These are phyloP conservation scores for Botrytis medusae DNA, from an alignment of 2,329 filamentous ascomycete genomes.

Conservation along the genomic window DNA sequence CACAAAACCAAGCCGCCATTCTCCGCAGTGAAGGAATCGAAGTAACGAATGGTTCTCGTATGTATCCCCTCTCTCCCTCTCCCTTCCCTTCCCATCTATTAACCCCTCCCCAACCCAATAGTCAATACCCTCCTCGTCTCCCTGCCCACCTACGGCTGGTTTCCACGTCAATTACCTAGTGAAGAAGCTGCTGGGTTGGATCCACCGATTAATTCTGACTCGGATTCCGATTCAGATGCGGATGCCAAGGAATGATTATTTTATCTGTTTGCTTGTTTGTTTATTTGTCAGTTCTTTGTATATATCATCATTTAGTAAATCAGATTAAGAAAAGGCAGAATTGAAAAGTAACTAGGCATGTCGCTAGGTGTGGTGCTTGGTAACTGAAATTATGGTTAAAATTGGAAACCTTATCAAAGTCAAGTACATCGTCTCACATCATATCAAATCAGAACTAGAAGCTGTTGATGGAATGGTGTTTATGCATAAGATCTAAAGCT, in stretches of 20 bases:
- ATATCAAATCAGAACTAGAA: not conserved
- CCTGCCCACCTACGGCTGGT: constrained; percentile 43
- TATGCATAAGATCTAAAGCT: constrained; percentile 32
- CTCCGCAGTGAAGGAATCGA: constrained; percentile 42
- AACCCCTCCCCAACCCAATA: constrained; percentile 25
- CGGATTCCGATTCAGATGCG: constrained; percentile 23
- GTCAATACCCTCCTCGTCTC: constrained; percentile 41
- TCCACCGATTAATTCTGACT: constrained; percentile 28
- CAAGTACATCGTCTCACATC: not conserved
- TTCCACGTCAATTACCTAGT: constrained; percentile 43
- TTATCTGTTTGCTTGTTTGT: too few relatives aligned
- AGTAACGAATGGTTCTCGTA: constrained; percentile 36
- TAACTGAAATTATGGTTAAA: too few relatives aligned
- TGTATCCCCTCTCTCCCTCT: not conserved
- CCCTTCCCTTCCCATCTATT: not conserved
- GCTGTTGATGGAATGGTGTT: constrained; percentile 24
- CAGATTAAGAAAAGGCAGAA: not conserved
- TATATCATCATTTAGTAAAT: not conserved
- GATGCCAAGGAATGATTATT: not conserved
- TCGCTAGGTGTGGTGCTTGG: not conserved
- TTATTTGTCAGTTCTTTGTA: too few relatives aligned
- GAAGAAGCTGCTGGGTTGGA: constrained; percentile 33
- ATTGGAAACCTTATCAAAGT: not conserved
- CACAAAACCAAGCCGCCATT: constrained; percentile 40
- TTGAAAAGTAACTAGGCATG: not conserved